Base-by-base conservation (phyloP, 169 alveolate species). In the Cryptosporidium ryanae region DNA sequence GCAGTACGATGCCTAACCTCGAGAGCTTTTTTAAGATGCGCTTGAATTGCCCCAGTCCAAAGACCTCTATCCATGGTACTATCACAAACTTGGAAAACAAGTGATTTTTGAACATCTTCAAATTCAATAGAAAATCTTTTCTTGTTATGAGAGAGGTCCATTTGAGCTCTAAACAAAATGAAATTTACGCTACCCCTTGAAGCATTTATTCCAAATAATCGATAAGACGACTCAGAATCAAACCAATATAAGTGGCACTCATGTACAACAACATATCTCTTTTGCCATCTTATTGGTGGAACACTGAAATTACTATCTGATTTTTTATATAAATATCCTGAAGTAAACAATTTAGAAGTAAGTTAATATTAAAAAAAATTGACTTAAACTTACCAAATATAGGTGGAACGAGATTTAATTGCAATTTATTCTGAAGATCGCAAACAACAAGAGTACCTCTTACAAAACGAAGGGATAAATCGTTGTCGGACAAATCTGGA, bases 211-310 rank as follows among this genome's bases (percentile, higher is more conserved):
- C 87, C 87, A 44, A 76, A 76, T 32, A 76, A 63, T 21, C 87
- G 68, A 32, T 76, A 76, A 15, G 87, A 76, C 17, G 87, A 76
- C 44, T 76, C 87, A 0, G 87, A 76, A 8, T 76, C 87, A 76
- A 76, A 76, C 87, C 87, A 76, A 76, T 76, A 76, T 15, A 76
- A 59, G 65, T 76, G 87, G 31, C 87, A 76, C 23, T 76, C 87
- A n/a, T 76, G 87, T 7, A 76, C 87, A 23, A 76, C 87, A 4
- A 76, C 87, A 59, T 76, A 76, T 55, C 87, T 76, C 48, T 55
- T 76, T 21, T 76, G 68, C 87, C 87, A 76, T 76, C 87, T 76
- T 38, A 76, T 76, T 25, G 71, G 87, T 17, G 87, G 87, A 7
- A 76, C 46, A 38, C 87, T 76, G 46, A 76, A 76, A 3, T 32